Evolutionary conservation across 1,284 basidiomycete species (phyloP).

Genomic region (Pterulicium gracile): DNA sequence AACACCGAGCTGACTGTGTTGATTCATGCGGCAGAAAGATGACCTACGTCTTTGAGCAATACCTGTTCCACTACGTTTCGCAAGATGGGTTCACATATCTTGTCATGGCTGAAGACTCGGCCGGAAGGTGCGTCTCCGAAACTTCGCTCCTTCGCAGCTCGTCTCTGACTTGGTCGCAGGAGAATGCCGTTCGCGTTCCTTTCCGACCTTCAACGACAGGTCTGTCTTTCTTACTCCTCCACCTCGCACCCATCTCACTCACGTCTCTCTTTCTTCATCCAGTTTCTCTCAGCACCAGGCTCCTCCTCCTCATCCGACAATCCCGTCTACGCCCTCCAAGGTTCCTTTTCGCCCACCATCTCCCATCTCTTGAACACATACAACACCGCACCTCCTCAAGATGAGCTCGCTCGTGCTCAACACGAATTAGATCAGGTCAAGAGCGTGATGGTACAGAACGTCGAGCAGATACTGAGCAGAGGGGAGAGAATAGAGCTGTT

Average conservation of each 20-base stretch:
- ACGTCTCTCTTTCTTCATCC: slow-evolving; percentile 11
- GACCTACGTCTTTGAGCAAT: slow-evolving; percentile 94
- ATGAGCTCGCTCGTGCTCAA: slow-evolving; percentile 86
- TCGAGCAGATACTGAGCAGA: slow-evolving; percentile 87
- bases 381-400: slow-evolving; percentile 83
- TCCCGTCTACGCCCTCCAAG: slow-evolving; percentile 59
- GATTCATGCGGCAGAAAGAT: slow-evolving; percentile 60
- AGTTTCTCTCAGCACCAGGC: slow-evolving; percentile 57
- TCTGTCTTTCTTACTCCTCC: slow-evolving; percentile 15
- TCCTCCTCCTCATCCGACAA: slow-evolving; percentile 40
- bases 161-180: slow-evolving; percentile 24
- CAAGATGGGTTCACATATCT: slow-evolving; percentile 82
- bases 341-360: slow-evolving; percentile 55
- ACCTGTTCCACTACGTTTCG: slow-evolving; percentile 92
- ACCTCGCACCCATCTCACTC: slow-evolving; percentile 5
- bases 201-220: slow-evolving; percentile 74
- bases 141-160: slow-evolving; percentile 1
- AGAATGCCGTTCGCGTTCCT: slow-evolving; percentile 94
- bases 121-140: slow-evolving; percentile 54
- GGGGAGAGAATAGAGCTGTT: slow-evolving; percentile 95
- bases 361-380: slow-evolving; percentile 74
- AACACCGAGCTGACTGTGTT: slow-evolving; percentile 5
- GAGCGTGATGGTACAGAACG: slow-evolving; percentile 96
- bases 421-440: slow-evolving; percentile 89
- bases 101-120: slow-evolving; percentile 89